A percentile compares a stretch with the other conserved stretches of the same genome.
phyloP scores from a whole-genome alignment of 495 filamentous ascomycete species.

The Hypoxylon fuscum region DNA sequence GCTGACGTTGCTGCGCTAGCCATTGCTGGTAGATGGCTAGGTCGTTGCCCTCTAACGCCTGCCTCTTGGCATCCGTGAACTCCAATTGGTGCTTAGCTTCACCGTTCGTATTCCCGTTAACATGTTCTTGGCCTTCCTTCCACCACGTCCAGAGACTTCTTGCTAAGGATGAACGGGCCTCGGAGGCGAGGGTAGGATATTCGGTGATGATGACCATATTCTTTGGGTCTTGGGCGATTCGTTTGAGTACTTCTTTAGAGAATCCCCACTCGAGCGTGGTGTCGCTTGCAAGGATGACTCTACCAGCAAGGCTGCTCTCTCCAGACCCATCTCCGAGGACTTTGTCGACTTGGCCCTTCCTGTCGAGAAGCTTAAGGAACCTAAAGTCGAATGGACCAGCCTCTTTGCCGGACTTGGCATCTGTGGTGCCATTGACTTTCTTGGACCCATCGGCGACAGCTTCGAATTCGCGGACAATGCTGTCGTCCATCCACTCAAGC shows the following conservation, averaged over 20 bases:
- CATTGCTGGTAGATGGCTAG: slow-evolving; percentile 86
- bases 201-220: slow-evolving; percentile 91
- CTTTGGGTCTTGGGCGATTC: slow-evolving; percentile 74
- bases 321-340: slow-evolving; percentile 54
- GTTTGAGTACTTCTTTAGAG: slow-evolving; percentile 81
- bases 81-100: slow-evolving; percentile 67
- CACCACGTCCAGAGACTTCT: slow-evolving; percentile 77
- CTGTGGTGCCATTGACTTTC: slow-evolving; percentile 54
- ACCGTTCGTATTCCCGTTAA: slow-evolving; percentile 70
- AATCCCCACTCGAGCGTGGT: slow-evolving; percentile 94
- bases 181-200: slow-evolving; percentile 52
- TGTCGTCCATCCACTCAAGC: slow-evolving; percentile 99
- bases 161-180: slow-evolving; percentile 57
- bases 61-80: slow-evolving; percentile 65
- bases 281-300: slow-evolving; percentile 92
- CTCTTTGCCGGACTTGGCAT: slow-evolving; percentile 51
- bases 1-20: slow-evolving; percentile 80
- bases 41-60: slow-evolving; percentile 76
- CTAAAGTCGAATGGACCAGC: slow-evolving; percentile 90
- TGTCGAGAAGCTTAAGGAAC: slow-evolving; percentile 81
- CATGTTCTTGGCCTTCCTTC: slow-evolving; percentile 69
- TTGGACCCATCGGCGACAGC: slow-evolving; percentile 66
- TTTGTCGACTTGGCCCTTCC: slow-evolving; percentile 74
- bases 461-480: slow-evolving; percentile 90
- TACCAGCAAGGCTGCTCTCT: slow-evolving; percentile 55